phyloP scores from a whole-genome alignment of 2,329 filamentous ascomycete species.

The Aspergillus spinulosporus region DNA sequence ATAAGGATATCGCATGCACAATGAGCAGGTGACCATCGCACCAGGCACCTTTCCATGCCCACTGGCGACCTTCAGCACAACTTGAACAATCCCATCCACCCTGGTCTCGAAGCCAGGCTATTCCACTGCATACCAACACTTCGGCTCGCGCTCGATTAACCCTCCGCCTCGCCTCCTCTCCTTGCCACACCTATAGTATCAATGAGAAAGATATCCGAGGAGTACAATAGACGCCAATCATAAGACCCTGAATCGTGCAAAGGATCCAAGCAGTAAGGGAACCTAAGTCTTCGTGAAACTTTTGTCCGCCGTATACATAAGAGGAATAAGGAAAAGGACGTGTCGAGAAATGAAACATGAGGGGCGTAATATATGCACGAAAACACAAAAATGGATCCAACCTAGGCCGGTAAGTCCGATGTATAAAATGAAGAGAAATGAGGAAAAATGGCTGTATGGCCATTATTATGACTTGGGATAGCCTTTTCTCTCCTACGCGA shows the following conservation, averaged over 20 bases:
- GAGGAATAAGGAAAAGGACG: conserved; percentile 29
- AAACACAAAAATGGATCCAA: conserved; percentile 26
- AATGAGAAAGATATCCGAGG: conserved; percentile 38
- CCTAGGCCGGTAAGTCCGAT: conserved; percentile 32
- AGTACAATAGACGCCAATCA: conserved; percentile 46
- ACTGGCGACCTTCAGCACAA: conserved; percentile 27
- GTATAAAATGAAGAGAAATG: conserved; percentile 26
- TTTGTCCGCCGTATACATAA: conserved; percentile 48
- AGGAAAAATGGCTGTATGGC: conserved; percentile 14
- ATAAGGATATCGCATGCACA: conserved; percentile 25
- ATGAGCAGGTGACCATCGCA: conserved; percentile 24
- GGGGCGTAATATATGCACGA: conserved; percentile 43
- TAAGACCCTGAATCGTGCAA: conserved; percentile 39
- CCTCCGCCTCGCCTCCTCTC: conserved; percentile 35
- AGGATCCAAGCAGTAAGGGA: conserved; percentile 36
- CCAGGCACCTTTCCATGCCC: conserved; percentile 26
- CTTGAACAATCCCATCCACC: conserved; percentile 26
- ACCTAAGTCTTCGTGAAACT: conserved; percentile 42
- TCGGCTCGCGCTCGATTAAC: conserved; percentile 31
- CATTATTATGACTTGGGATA: conserved; percentile 18
- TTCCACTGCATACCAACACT: conserved; percentile 29
- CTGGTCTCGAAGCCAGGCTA: conserved; percentile 25
- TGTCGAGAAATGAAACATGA: conserved; percentile 30
- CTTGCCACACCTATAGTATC: conserved; percentile 35
- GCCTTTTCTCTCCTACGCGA: conserved; percentile 39